Evolutionary conservation across 768 basidiomycete genomes (phyloP), one percentile per base, ranked within the genome.

Genomic region (Suillus fuscotomentosus): DNA sequence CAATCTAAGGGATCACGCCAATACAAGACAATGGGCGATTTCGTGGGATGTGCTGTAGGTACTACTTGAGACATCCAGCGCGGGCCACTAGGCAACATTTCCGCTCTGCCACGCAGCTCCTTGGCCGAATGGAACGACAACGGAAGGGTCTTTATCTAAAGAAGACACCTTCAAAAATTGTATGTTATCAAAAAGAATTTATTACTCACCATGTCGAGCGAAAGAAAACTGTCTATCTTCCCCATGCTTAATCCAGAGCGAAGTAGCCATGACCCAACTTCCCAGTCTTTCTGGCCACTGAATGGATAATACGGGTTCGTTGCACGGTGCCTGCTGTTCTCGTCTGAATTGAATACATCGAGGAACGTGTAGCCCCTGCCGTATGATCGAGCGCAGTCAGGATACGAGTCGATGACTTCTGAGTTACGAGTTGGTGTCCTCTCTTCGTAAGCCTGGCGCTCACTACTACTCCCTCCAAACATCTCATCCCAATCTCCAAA

Each of bases 231-330:
- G 22, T 75, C 65, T 4, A 76, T 72, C 10, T 62, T 60, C 11
- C 68, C 66, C 74, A 77, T 75, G 54, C 75, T 78, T 41, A 79
- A 62, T 27, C 13, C 70, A 72, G 11, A 55, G 69, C 17, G 68
- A 47, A 47, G 47, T 2, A 47, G n/a, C 47, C 47, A 47, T 1
- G 20, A 45, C 17, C 43, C 43, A 45, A 45, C 43, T n/a, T 45
- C 43, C 43, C 43, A 45, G 43, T n/a, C n/a, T n/a, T n/a, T n/a
- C n/a, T n/a, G n/a, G n/a, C n/a, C n/a, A n/a, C n/a, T n/a, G n/a
- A n/a, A n/a, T n/a, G n/a, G n/a, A n/a, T n/a, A n/a, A n/a, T n/a
- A n/a, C n/a, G n/a, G n/a, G n/a, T n/a, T n/a, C n/a, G n/a, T n/a
- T n/a, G n/a, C n/a, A n/a, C n/a, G n/a, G n/a, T n/a, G n/a, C n/a